Conservation (phyloP, 805 yeast genomes). For the Torulaspora maleeae region DNA sequence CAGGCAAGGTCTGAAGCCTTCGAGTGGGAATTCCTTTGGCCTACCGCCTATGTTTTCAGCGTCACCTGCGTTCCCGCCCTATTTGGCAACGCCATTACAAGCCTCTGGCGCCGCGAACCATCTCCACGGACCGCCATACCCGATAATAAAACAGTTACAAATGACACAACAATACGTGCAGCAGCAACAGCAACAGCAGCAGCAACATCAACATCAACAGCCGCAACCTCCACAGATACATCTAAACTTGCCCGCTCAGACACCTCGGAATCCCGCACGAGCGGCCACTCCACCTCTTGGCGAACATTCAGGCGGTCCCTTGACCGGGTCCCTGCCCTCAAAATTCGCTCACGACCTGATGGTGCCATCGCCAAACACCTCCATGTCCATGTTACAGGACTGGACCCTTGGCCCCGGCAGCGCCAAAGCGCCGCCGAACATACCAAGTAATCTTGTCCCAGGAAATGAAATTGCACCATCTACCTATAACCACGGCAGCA, state of each 20-base stretch:
- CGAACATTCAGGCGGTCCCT: constrained; percentile 24
- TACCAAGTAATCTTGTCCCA: constrained; percentile 1
- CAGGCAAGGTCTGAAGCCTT: background rate
- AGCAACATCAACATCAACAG: constrained; percentile 10
- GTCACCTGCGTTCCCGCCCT: constrained; percentile 32
- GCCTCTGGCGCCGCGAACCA: constrained; percentile 31
- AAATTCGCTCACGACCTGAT: constrained; percentile 35
- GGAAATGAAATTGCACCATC: constrained; percentile 10
- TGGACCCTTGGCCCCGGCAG: constrained; percentile 26
- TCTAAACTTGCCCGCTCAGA: background rate
- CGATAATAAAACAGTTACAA: constrained; percentile 24
- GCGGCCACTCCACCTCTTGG: constrained; percentile 15
- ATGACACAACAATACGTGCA: constrained; percentile 22
- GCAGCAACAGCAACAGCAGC: constrained; percentile 8
- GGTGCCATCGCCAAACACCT: constrained; percentile 32
- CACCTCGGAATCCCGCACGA: constrained; percentile 5
- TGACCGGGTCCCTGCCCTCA: constrained; percentile 30
- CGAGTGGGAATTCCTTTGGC: constrained; percentile 16
- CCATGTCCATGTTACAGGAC: constrained; percentile 34
- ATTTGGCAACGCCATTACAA: constrained; percentile 35
- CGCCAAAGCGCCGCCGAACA: constrained; percentile 8
- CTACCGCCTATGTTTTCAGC: constrained; percentile 30
- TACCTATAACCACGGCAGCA: constrained; percentile 20
- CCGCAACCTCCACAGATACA: constrained; percentile 1
- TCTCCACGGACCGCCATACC: constrained; percentile 22